Conservation (phyloP, 495 filamentous ascomycete genomes). For the Aspergillus ellipticus region DNA sequence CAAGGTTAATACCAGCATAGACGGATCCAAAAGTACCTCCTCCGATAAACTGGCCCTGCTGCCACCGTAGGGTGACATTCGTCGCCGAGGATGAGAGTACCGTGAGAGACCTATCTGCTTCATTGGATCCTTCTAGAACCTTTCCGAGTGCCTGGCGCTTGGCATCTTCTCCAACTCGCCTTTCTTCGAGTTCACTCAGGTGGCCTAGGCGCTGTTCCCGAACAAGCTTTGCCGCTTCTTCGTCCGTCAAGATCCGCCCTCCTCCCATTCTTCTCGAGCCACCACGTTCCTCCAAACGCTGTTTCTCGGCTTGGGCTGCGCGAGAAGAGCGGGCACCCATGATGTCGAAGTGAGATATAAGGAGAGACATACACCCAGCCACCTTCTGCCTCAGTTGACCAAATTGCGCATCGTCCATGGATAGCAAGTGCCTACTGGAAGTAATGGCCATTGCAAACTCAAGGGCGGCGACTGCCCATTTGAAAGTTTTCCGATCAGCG, state of each 20-base stretch:
- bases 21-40: conserved; percentile 97
- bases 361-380: conserved; percentile 92
- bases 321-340: conserved; percentile 93
- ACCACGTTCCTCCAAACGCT: conserved; percentile 70
- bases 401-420: conserved; percentile 83
- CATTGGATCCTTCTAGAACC: conserved; percentile 89
- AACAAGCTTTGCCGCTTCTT: conserved; percentile 71
- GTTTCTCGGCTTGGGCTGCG: conserved; percentile 87
- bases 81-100: conserved; percentile 90
- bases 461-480: conserved; percentile 90
- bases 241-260: conserved; percentile 74
- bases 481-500: conserved; percentile 92
- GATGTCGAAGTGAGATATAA: conserved; percentile 98
- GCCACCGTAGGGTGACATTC: conserved; percentile 93
- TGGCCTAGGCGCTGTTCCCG: conserved; percentile 67
- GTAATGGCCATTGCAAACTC: conserved; percentile 99
- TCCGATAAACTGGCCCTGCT: conserved; percentile 95
- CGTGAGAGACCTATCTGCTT: conserved; percentile 90
- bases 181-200: conserved; percentile 71
- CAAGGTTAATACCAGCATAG: conserved; percentile 93
- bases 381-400: conserved; percentile 77
- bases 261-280: conserved; percentile 73
- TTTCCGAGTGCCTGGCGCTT: conserved; percentile 85
- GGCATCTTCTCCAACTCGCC: conserved; percentile 72
- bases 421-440: conserved; percentile 81